These are phyloP conservation scores for Botrytis deweyae DNA, from an alignment of 2,329 filamentous ascomycete species.

Conservation along the genomic window DNA sequence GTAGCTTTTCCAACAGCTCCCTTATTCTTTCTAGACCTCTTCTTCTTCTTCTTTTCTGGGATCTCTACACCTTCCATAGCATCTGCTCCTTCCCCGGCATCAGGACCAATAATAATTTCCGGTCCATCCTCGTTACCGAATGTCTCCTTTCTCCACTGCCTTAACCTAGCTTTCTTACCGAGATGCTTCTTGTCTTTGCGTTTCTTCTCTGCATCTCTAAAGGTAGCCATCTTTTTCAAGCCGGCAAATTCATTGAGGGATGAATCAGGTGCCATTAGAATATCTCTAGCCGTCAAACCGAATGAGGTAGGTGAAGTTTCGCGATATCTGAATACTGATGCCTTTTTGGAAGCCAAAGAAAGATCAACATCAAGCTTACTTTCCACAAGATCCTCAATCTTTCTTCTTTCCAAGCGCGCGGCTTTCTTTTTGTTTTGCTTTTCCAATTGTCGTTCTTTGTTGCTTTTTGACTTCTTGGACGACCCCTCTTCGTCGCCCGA, in stretches of 20 bases:
- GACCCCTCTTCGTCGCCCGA: slow-evolving; percentile 42
- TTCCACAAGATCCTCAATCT: slow-evolving; percentile 85
- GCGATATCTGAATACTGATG: slow-evolving; percentile 78
- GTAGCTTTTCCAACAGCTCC: slow-evolving; percentile 19
- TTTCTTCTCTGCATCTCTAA: slow-evolving; percentile 87
- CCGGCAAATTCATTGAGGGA: slow-evolving; percentile 88
- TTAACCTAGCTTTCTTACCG: slow-evolving; percentile 86
- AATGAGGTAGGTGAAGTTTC: slow-evolving; percentile 90
- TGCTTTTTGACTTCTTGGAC: slow-evolving; percentile 58
- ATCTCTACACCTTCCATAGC: slow-evolving; percentile 37
- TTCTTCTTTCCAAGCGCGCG: slow-evolving; percentile 75
- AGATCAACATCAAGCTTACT: slow-evolving; percentile 73
- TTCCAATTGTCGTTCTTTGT: slow-evolving; percentile 59
- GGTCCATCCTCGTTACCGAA: slow-evolving; percentile 53
- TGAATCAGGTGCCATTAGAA: slow-evolving; percentile 82
- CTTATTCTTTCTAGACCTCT: slow-evolving; percentile 48
- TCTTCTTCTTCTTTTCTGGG: slow-evolving; percentile 50
- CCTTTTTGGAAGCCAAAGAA: slow-evolving; percentile 51
- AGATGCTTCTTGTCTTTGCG: slow-evolving; percentile 81
- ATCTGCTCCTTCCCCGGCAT: slow-evolving; percentile 31
- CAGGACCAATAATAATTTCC: slow-evolving; percentile 35
- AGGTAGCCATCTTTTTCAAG: slow-evolving; percentile 90
- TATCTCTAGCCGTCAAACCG: slow-evolving; percentile 85
- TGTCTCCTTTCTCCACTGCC: slow-evolving; percentile 75
- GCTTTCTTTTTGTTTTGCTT: slow-evolving; percentile 62